Percentiles rank a stretch among this genome's conserved stretches.
Conservation (phyloP, 345 rosid genomes). For the Excoecaria cochinchinensis region DNA sequence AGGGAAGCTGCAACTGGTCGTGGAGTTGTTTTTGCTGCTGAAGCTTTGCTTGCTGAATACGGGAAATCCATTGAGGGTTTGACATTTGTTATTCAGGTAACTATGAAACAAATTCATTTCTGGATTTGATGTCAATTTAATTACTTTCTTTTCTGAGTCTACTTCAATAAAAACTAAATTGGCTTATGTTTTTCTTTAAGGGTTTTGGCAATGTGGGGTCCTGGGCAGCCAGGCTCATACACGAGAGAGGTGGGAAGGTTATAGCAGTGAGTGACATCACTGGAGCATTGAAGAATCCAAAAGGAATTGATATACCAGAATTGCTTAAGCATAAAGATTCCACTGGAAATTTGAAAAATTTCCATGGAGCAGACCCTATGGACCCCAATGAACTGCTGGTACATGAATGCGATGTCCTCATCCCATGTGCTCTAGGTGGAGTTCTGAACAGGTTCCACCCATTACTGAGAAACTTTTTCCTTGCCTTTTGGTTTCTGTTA, state of each 20-base stretch:
- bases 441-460: constrained; percentile 71
- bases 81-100: constrained; percentile 91
- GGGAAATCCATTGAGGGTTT: constrained; percentile 74
- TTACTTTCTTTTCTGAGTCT: background rate
- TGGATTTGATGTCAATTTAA: background rate
- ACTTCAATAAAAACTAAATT: background rate
- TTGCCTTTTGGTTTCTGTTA: background rate
- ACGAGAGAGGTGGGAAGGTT: constrained; percentile 90
- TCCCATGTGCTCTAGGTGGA: constrained; percentile 96
- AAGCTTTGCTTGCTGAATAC: constrained; percentile 87
- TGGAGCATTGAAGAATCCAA: constrained; percentile 82
- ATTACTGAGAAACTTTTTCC: constrained; percentile 8
- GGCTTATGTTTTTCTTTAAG: constrained; percentile 29
- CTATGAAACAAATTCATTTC: background rate
- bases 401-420: constrained; percentile 97
- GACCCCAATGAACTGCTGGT: constrained; percentile 58
- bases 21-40: constrained; percentile 83
- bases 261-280: constrained; percentile 90
- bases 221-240: constrained; percentile 85
- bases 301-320: constrained; percentile 68
- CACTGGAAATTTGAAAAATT: constrained; percentile 59
- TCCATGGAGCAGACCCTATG: constrained; percentile 74
- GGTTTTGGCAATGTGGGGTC: constrained; percentile 98
- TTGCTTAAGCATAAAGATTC: constrained; percentile 59
- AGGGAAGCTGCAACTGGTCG: constrained; percentile 99